Evolutionary conservation across 1,284 basidiomycete species (phyloP), one percentile per base, ranked within the genome.

Genomic region (Trichosporon ovoides): DNA sequence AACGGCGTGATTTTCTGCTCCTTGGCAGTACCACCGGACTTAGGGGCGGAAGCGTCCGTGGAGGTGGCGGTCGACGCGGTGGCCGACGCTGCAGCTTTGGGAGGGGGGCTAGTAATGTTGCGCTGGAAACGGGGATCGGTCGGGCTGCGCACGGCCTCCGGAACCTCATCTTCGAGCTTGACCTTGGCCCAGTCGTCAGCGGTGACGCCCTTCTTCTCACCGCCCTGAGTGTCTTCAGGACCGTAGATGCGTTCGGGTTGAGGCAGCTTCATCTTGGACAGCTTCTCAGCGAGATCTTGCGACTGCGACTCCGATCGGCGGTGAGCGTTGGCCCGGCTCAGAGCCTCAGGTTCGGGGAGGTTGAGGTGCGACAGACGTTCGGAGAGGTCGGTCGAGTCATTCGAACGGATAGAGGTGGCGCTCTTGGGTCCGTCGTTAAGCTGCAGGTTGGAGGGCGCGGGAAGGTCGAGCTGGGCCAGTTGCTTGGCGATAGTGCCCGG

Each of bases 1-100:
- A 96, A 99, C 19, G 96, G 96, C 0, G 95, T 98, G 52, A 99
- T 87, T 59, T 91, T 84, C 77, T 98, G 95, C 48, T 86, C 90
- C 22, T 69, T 67, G 6, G 69, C 74, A 3, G 35, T 35, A 14
- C 33, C 40, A 38, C 19, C 43, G 13, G 28, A 9, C 28, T 31
- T 31, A 31, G 38, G n/a, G 33, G 55, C 22, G 2, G 55, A 12
- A 11, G 38, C 37, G 13, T 48, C n/a, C 10, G 57, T 11, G 7
- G 55, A 22, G 3, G 52, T 46, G 9, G 53, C 40, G 10, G 55
- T 53, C 28, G 56, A 34, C 7, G 53, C 40, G 16, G 53, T 36
- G 34, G 62, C 55, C 5, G 52, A 56, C 7, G 58, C 53, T 10
- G 63, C 58, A 9, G 67, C 63, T 10, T 68, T 54, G 31, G 66